Conservation (phyloP, 2,329 filamentous ascomycete genomes). For the Aspergillus sp. region DNA sequence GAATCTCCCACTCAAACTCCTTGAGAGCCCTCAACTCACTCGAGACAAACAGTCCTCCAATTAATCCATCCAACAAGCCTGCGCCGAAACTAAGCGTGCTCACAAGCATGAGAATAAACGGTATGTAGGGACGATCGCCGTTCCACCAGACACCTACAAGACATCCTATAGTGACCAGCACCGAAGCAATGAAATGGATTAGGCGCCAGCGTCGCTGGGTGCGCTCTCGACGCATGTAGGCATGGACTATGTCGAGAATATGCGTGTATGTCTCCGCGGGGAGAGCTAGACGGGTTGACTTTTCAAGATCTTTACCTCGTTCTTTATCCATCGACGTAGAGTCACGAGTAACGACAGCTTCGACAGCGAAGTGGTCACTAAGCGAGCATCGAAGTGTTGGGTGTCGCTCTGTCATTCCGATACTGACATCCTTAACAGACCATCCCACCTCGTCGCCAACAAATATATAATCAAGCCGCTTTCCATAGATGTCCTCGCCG, state of each 20-base stretch:
- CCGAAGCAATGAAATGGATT: conserved; percentile 68
- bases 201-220: conserved; percentile 71
- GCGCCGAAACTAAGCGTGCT: conserved; percentile 74
- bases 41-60: conserved; percentile 83
- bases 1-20: conserved; percentile 93
- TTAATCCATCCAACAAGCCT: conserved; percentile 79
- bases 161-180: conserved; percentile 70
- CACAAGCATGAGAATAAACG: conserved; percentile 77
- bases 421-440: conserved; percentile 73
- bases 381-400: conserved; percentile 79
- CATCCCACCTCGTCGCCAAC: conserved; percentile 65
- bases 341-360: conserved; percentile 66
- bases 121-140: conserved; percentile 62
- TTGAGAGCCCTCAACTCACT: conserved; percentile 77
- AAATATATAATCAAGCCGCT: conserved; percentile 94
- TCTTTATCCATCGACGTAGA: conserved; percentile 1
- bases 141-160: conserved; percentile 85
- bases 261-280: conserved; percentile 63
- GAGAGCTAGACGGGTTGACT: conserved; percentile 26
- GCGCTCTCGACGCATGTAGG: conserved; percentile 70
- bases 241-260: conserved; percentile 68
- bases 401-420: conserved; percentile 81
- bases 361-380: conserved; percentile 92
- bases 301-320: neutral
- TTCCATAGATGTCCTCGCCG: conserved; percentile 70